A percentile compares a stretch with the other conserved stretches of the same genome.
Conservation (phyloP, 2,329 filamentous ascomycete genomes). For the Huntiella abstrusa region DNA sequence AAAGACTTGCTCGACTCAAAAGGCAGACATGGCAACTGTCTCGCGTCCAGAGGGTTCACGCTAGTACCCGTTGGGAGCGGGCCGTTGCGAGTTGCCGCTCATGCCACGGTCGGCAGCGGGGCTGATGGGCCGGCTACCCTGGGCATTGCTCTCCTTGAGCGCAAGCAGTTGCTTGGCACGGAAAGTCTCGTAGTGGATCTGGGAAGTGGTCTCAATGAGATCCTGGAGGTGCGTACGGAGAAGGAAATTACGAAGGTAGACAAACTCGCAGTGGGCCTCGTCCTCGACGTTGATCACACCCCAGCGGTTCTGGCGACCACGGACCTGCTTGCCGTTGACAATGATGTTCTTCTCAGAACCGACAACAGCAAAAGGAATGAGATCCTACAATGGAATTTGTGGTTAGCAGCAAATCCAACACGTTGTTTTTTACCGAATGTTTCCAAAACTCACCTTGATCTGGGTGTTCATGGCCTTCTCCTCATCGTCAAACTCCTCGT, state of each 20-base stretch:
- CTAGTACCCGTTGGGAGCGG: constrained; percentile 99
- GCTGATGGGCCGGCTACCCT: constrained; percentile 77
- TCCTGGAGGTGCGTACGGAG: constrained; percentile 97
- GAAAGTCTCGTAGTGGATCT: constrained; percentile 99
- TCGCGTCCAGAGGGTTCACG: constrained; percentile 11
- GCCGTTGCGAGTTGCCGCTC: constrained; percentile 89
- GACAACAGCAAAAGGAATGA: constrained; percentile 94
- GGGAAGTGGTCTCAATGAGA: constrained; percentile 94
- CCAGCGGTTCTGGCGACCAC: constrained; percentile 96
- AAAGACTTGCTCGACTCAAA: neutral
- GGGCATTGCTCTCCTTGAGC: constrained; percentile 92
- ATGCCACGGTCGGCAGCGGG: constrained; percentile 86
- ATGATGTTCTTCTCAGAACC: constrained; percentile 97
- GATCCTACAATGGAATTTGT: constrained; percentile 36
- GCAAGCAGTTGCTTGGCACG: constrained; percentile 96
- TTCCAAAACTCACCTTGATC: constrained; percentile 58
- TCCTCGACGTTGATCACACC: constrained; percentile 99
- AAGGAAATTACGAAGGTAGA: constrained; percentile 95
- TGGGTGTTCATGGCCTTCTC: constrained; percentile 83
- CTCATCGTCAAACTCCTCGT: constrained; percentile 95
- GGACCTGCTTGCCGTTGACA: constrained; percentile 91
- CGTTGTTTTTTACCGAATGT: neutral
- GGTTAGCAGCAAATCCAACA: constrained; percentile 18
- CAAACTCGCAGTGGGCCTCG: constrained; percentile 98
- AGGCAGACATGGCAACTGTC: constrained; percentile 3